A percentile compares a stretch with the other conserved stretches of the same genome.
phyloP scores from a whole-genome alignment of 495 filamentous ascomycete genomes.

The Umbilicaria muhlenbergii region DNA sequence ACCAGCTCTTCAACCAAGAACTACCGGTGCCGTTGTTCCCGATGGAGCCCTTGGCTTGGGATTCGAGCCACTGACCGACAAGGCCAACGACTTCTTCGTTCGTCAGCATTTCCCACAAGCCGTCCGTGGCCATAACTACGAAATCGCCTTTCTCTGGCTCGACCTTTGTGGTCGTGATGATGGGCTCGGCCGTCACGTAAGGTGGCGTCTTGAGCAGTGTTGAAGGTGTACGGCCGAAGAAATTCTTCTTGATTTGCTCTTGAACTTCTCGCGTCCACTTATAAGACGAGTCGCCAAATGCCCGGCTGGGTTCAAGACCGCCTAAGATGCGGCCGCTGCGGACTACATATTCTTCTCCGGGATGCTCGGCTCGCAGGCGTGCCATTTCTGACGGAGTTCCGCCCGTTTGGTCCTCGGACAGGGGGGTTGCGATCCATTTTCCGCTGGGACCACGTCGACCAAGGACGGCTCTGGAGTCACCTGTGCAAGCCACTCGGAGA shows the following conservation, averaged over 20 bases:
- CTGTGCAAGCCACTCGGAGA: slow-evolving; percentile 82
- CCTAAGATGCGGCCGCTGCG: slow-evolving; percentile 81
- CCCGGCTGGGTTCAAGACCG: slow-evolving; percentile 76
- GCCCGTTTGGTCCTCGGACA: slow-evolving; percentile 89
- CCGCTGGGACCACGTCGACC: slow-evolving; percentile 63
- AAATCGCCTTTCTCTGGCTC: slow-evolving; percentile 87
- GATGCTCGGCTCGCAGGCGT: slow-evolving; percentile 70
- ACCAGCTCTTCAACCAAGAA: slow-evolving; percentile 32
- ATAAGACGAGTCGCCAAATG: slow-evolving; percentile 92
- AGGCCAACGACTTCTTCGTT: slow-evolving; percentile 97
- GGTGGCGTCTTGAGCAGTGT: slow-evolving; percentile 75
- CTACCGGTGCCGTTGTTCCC: slow-evolving; percentile 19
- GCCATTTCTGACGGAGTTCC: slow-evolving; percentile 67
- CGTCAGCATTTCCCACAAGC: slow-evolving; percentile 97
- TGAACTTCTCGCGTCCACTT: slow-evolving; percentile 85
- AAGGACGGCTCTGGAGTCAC: slow-evolving; percentile 85
- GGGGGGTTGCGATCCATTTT: slow-evolving; percentile 81
- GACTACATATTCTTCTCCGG: slow-evolving; percentile 71
- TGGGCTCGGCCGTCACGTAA: slow-evolving; percentile 93
- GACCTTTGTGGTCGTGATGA: slow-evolving; percentile 90
- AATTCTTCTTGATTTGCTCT: slow-evolving; percentile 61
- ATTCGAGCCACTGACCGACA: slow-evolving; percentile 92
- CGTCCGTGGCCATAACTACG: slow-evolving; percentile 90
- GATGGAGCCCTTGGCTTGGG: slow-evolving; percentile 33
- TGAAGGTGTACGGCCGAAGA: slow-evolving; percentile 65